A percentile compares a stretch with the other conserved stretches of the same genome.
Conservation (phyloP, 2,329 filamentous ascomycete species). For the Lasiodiplodia hormozganensis region DNA sequence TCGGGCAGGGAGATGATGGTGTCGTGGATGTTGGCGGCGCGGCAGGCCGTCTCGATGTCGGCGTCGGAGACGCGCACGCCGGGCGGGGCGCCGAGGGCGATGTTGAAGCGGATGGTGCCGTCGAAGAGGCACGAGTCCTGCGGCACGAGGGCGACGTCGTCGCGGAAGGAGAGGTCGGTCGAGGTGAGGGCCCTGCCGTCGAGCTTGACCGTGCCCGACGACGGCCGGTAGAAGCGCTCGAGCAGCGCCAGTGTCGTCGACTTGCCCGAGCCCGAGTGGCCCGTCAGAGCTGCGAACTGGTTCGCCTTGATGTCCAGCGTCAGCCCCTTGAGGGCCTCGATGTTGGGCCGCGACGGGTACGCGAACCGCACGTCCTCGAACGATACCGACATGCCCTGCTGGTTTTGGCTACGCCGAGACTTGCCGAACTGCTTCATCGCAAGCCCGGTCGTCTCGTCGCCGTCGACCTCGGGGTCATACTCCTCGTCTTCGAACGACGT, state of each 20-base stretch:
- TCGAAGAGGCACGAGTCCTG: constrained; percentile 58
- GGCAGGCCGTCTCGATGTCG: constrained; percentile 71
- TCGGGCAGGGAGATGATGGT: constrained; percentile 68
- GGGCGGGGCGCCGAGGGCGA: constrained; percentile 59
- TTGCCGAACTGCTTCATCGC: constrained; percentile 19
- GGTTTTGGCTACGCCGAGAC: background rate
- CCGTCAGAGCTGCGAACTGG: constrained; percentile 55
- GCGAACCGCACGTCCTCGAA: constrained; percentile 27
- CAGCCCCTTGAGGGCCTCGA: constrained; percentile 36
- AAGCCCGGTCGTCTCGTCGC: background rate
- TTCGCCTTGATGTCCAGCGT: constrained; percentile 44
- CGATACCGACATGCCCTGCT: constrained; percentile 8
- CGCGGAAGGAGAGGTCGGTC: constrained; percentile 9
- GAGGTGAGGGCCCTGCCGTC: background rate
- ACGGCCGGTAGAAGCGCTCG: constrained; percentile 56
- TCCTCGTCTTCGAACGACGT: background rate
- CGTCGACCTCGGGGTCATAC: background rate
- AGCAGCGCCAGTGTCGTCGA: constrained; percentile 55
- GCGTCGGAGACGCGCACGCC: constrained; percentile 62
- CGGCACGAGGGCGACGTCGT: constrained; percentile 54
- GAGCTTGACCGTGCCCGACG: constrained; percentile 38
- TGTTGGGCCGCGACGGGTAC: constrained; percentile 38
- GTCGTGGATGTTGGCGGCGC: constrained; percentile 73
- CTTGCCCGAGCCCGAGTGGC: constrained; percentile 57
- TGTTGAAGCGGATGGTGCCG: constrained; percentile 57